Percentiles rank a stretch among this genome's conserved stretches.
Conservation (phyloP, 805 yeast species). For the Myxozyma vanderwaltii region DNA sequence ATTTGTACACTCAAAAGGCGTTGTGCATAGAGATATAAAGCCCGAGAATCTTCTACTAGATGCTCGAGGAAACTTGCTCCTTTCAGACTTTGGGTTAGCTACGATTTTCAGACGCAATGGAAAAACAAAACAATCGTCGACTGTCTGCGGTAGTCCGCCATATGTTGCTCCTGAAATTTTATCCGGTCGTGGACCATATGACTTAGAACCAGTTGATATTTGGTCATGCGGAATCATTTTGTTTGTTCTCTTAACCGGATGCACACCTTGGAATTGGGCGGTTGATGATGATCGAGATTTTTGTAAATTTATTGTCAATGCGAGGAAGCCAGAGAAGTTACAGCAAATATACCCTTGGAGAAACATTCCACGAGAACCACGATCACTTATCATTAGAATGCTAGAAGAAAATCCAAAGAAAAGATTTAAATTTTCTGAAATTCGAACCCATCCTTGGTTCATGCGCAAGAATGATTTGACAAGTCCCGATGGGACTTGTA, state of each 20-base stretch:
- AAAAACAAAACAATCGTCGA: slow-evolving; percentile 49
- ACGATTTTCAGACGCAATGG: slow-evolving; percentile 59
- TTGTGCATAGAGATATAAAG: slow-evolving; percentile 68
- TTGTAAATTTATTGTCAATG: slow-evolving; percentile 39
- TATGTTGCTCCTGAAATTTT: slow-evolving; percentile 77
- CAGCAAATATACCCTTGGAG: slow-evolving; percentile 57
- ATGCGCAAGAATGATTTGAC: slow-evolving; percentile 49
- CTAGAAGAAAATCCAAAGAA: slow-evolving; percentile 52
- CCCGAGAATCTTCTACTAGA: slow-evolving; percentile 71
- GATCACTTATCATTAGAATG: slow-evolving; percentile 56
- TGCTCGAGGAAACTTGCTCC: slow-evolving; percentile 62
- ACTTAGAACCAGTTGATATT: slow-evolving; percentile 59
- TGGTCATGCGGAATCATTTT: slow-evolving; percentile 62
- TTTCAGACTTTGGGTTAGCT: slow-evolving; percentile 80
- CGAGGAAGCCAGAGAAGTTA: neutral
- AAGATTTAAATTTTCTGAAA: slow-evolving; percentile 48
- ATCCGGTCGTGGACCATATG: slow-evolving; percentile 49
- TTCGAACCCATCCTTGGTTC: slow-evolving; percentile 61
- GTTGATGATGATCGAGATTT: slow-evolving; percentile 54
- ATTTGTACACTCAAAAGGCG: slow-evolving; percentile 63
- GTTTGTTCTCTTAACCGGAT: slow-evolving; percentile 64
- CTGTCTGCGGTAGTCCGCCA: slow-evolving; percentile 74
- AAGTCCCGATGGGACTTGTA: slow-evolving; percentile 53
- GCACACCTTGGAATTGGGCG: slow-evolving; percentile 75
- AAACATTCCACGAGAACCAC: slow-evolving; percentile 50